Conservation (phyloP, 139 green algal species). For the Gonium pectorale region DNA sequence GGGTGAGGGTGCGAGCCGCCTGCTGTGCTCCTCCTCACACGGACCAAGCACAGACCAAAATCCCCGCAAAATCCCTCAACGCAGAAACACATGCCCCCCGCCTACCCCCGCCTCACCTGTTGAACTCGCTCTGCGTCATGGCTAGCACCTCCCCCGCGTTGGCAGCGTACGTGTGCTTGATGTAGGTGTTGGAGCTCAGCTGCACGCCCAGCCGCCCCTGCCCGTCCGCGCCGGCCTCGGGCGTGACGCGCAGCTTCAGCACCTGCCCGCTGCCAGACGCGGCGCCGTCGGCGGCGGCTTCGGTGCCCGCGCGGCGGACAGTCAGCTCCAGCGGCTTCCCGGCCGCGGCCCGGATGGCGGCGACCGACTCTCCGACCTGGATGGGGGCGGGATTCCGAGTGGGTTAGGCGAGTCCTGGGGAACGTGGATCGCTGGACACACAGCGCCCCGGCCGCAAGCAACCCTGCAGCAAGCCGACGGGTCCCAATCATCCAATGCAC, state of each 20-base stretch:
- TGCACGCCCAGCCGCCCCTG: conserved; percentile 91
- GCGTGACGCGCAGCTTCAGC: conserved; percentile 33
- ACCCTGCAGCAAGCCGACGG: no score
- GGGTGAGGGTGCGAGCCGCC: no score
- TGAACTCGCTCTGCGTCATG: conserved; percentile 66
- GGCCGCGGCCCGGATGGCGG: conserved; percentile 69
- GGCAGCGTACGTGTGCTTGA: conserved; percentile 60
- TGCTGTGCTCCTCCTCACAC: no score
- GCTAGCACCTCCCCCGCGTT: conserved; percentile 51
- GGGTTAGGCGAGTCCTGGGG: no score
- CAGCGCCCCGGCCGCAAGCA: no score
- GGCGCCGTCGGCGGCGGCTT: not conserved
- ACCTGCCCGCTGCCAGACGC: not conserved
- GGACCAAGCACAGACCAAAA: no score
- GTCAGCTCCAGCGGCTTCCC: conserved; percentile 49
- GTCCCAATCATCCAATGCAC: no score
- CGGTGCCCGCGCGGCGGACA: conserved; percentile 38
- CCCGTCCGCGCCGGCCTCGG: conserved; percentile 57
- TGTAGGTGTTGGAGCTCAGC: conserved; percentile 80
- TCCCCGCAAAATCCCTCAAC: no score
- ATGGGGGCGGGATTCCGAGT: not conserved
- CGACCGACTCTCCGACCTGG: conserved; percentile 70
- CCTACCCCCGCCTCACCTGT: conserved; percentile 19
- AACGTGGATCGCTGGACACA: no score
- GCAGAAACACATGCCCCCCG: no score